These are phyloP conservation scores for Saturnispora sanitii DNA, from an alignment of 805 yeast species.

Conservation along the genomic window DNA sequence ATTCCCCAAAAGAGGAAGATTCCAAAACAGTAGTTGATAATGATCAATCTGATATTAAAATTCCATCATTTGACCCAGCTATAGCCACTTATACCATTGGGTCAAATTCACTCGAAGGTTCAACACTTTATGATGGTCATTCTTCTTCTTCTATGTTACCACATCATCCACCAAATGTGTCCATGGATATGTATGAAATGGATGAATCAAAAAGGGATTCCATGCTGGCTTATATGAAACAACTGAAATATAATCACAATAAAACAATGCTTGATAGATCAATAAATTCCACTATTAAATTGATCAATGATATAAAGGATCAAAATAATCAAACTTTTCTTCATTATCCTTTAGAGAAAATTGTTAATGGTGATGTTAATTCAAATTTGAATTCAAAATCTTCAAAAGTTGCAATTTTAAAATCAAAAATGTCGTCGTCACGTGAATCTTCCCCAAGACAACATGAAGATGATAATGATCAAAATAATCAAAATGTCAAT, in stretches of 20 bases:
- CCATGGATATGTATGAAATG: background rate
- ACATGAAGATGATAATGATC: background rate
- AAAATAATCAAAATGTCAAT: slow-evolving; percentile 15
- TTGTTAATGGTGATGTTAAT: slow-evolving; percentile 14
- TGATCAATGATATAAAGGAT: slow-evolving; percentile 39
- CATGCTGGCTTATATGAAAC: slow-evolving; percentile 24
- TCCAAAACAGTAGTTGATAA: slow-evolving; percentile 9
- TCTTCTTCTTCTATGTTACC: background rate
- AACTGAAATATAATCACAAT: slow-evolving; percentile 68
- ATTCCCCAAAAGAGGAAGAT: background rate
- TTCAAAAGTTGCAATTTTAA: slow-evolving; percentile 44
- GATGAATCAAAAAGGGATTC: background rate
- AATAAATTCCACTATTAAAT: slow-evolving; percentile 41
- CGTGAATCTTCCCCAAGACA: no score
- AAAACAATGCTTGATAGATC: slow-evolving; percentile 54
- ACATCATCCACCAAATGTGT: no score
- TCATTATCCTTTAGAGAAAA: slow-evolving; percentile 41
- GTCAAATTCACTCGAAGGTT: slow-evolving; percentile 21
- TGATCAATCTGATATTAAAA: no score
- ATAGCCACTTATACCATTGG: slow-evolving; percentile 17
- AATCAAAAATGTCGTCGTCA: slow-evolving; percentile 32
- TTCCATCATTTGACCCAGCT: slow-evolving; percentile 12
- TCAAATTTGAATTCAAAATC: slow-evolving; percentile 35
- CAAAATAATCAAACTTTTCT: slow-evolving; percentile 57
- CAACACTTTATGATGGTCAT: slow-evolving; percentile 21